A percentile compares a stretch with the other conserved stretches of the same genome.
Conservation (phyloP, 306 rosid genomes). For the Lathyrus sativus region DNA sequence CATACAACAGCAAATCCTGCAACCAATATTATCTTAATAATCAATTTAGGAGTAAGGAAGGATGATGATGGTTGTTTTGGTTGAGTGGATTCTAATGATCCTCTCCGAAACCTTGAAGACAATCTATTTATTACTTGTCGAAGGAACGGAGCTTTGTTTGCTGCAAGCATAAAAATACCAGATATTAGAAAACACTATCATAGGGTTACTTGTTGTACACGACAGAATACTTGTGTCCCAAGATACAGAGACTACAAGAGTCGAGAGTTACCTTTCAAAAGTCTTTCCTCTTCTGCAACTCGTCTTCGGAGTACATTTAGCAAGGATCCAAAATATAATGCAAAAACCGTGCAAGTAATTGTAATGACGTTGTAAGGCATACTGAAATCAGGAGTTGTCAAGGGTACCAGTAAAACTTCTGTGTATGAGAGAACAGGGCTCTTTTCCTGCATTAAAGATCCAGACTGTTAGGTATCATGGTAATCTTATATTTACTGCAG, state of each 20-base stretch:
- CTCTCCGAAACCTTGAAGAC: conserved; percentile 61
- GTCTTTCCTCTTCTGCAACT: conserved; percentile 83
- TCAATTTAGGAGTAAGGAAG: conserved; percentile 52
- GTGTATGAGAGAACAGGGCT: conserved; percentile 73
- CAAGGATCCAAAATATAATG: conserved; percentile 88
- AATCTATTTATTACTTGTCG: conserved; percentile 47
- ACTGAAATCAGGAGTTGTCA: conserved; percentile 97
- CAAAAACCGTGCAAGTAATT: conserved; percentile 87
- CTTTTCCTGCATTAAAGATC: conserved; percentile 59
- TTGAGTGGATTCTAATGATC: conserved; percentile 47
- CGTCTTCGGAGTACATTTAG: conserved; percentile 84
- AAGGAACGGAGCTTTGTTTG: conserved; percentile 43
- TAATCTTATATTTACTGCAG: conserved; percentile 5
- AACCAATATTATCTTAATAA: conserved; percentile 54
- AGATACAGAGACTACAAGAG: conserved; percentile 17
- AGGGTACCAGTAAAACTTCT: conserved; percentile 85
- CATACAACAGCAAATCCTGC: conserved; percentile 73
- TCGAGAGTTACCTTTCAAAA: conserved; percentile 55
- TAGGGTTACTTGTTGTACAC: neutral
- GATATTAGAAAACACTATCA: conserved; percentile 25
- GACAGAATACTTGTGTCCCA: conserved; percentile 10
- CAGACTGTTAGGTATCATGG: conserved; percentile 22
- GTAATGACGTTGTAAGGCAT: conserved; percentile 98
- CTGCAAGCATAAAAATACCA: conserved; percentile 44
- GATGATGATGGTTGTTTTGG: conserved; percentile 46